Evolutionary conservation across 345 rosid genomes (phyloP).

Genomic region (Euphorbia peplus): DNA sequence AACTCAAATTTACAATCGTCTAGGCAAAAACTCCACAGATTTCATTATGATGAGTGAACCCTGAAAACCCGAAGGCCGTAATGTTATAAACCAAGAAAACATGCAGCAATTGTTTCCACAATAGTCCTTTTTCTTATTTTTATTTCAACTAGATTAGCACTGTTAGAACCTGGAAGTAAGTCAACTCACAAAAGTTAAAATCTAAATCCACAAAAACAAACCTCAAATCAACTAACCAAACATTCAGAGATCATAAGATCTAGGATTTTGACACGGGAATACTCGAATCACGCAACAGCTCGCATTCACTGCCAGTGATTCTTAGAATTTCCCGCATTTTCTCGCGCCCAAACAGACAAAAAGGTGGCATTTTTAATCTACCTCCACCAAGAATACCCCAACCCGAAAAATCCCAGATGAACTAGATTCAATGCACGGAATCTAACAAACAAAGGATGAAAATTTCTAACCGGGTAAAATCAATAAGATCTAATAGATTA

Average conservation of each 20-base stretch:
- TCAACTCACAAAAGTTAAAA: not conserved
- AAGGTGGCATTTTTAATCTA: not conserved
- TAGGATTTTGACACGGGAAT: not conserved
- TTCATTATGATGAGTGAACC: not conserved
- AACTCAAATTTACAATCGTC: not conserved
- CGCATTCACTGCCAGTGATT: not conserved
- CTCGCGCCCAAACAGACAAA: not conserved
- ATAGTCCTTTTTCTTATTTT: not conserved
- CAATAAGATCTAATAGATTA: slow-evolving; percentile 19
- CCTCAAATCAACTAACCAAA: slow-evolving; percentile 3
- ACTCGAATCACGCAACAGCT: not conserved
- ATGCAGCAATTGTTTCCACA: not conserved
- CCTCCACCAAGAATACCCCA: not conserved
- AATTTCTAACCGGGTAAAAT: slow-evolving; percentile 8
- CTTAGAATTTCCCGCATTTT: not conserved
- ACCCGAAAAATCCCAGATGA: not conserved
- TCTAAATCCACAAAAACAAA: not conserved
- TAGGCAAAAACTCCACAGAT: not conserved
- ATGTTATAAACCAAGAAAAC: not conserved
- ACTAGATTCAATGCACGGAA: slow-evolving; percentile 4
- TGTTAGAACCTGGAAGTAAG: not conserved
- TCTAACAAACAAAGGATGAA: slow-evolving; percentile 4
- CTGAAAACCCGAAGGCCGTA: not conserved
- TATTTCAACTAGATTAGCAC: not conserved
- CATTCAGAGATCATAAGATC: slow-evolving; percentile 12